Evolutionary conservation across 768 basidiomycete genomes (phyloP), one percentile per base, ranked within the genome.

Genomic region (Suillus americanus): DNA sequence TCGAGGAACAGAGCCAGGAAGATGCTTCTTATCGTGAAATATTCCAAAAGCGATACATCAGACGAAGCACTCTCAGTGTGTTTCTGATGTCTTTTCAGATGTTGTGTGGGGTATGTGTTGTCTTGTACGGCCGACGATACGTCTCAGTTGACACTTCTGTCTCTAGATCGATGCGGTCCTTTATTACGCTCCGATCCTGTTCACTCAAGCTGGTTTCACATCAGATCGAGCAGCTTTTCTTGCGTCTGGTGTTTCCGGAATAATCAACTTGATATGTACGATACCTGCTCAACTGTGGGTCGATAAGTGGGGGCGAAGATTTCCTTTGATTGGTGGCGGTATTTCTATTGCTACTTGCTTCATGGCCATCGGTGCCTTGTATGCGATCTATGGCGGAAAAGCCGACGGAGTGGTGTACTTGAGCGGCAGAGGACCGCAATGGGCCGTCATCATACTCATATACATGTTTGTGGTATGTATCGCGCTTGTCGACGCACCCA

Each of bases 161-260:
- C 23, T 54, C 3, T 16, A 74, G 75, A 71, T 75, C 46, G 72
- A 75, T 67, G 71, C 64, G 1, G 72, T 75, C 25, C 57, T 67
- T 16, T 71, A 81, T 69, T 82, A 81, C 62, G 83, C 82, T 0
- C 84, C 84, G 0, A 75, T 81, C 10, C 73, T 84, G 14, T 85
- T 85, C 66, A 70, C 78, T 3, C 83, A 85, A 66, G 82, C 82
- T 1, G 82, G 85, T n/a, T 77, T 85, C n/a, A 78, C 79, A 14
- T 77, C 77, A 3, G 72, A 73, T n/a, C 77, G 79, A n/a, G 78
- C 83, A 3, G 78, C 81, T 3, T 84, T 85, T 72, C 75, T 85
- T 40, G 83, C 82, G 0, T 83, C 83, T 1, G 85, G 83, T 5
- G 75, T 85, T 14, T 80, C 81, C 1, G 85, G 83, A 37, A 74